Conservation (phyloP, 345 rosid species). For the Chamaenerion angustifolium region DNA sequence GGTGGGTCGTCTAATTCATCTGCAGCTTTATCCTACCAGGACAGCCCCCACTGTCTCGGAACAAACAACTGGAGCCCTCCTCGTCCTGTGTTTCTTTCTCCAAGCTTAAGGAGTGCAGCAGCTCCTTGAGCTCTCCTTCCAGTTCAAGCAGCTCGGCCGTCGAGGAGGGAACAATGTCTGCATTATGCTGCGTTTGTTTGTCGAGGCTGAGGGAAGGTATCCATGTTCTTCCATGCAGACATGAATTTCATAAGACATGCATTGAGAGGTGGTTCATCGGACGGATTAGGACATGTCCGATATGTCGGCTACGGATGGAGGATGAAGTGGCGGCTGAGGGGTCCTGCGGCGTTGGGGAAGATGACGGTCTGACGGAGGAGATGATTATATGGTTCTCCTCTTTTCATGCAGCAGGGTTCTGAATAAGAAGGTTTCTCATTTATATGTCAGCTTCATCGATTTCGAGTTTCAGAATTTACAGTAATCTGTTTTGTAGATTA, state of each 20-base stretch:
- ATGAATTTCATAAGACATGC: conserved; percentile 52
- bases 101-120: background rate
- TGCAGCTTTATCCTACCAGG: conserved; percentile 6
- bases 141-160: background rate
- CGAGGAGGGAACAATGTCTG: conserved; percentile 26
- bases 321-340: conserved; percentile 12
- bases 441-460: background rate
- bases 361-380: conserved; percentile 25
- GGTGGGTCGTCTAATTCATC: conserved; percentile 14
- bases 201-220: conserved; percentile 26
- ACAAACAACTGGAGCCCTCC: conserved; percentile 6
- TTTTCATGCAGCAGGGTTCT: conserved; percentile 33
- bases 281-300: conserved; percentile 51
- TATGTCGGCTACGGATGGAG: conserved; percentile 51
- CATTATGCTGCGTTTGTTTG: conserved; percentile 54
- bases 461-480: too few species aligned
- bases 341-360: conserved; percentile 12
- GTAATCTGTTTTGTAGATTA: too few species aligned
- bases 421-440: background rate
- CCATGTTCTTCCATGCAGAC: conserved; percentile 50
- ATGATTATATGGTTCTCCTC: conserved; percentile 28
- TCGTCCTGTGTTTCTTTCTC: background rate
- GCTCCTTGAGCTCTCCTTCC: background rate
- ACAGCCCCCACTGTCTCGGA: conserved; percentile 6
- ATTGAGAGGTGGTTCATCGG: conserved; percentile 52